A percentile compares a stretch with the other conserved stretches of the same genome.
phyloP scores from a whole-genome alignment of 352 stramenopile species.

The Globisporangium nunn region DNA sequence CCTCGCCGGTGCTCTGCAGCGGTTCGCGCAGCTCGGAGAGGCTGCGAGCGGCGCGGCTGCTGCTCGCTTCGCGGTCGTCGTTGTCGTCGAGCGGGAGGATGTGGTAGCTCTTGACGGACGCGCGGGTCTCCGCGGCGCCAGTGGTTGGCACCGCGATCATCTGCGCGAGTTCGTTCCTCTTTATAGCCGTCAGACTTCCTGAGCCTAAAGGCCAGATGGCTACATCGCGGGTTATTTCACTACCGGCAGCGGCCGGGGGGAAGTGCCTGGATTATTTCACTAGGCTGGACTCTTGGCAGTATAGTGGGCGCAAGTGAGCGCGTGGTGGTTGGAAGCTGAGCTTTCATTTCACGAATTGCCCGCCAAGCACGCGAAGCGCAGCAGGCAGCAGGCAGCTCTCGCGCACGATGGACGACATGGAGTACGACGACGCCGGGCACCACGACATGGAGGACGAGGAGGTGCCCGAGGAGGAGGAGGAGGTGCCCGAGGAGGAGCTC shows the following conservation, averaged over 20 bases:
- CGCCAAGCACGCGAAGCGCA: neutral
- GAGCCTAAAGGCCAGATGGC: too few relatives aligned
- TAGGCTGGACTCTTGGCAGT: neutral
- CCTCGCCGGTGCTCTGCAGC: neutral
- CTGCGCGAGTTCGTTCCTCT: neutral
- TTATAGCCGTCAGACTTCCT: neutral
- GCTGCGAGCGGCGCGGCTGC: neutral
- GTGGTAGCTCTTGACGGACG: slow-evolving; percentile 30
- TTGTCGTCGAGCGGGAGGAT: slow-evolving; percentile 37
- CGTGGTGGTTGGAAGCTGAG: slow-evolving; percentile 10
- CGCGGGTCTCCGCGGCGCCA: slow-evolving; percentile 10
- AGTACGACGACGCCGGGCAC: slow-evolving; percentile 70
- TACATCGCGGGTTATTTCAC: too few relatives aligned
- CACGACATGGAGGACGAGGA: slow-evolving; percentile 84
- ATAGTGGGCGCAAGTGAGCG: slow-evolving; percentile 3
- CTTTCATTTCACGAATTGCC: neutral
- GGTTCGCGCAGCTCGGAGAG: slow-evolving; percentile 13
- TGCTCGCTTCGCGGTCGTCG: neutral
- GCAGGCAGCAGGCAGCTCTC: neutral
- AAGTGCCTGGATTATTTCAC: neutral
- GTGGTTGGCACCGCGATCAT: neutral
- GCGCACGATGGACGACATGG: slow-evolving; percentile 73
- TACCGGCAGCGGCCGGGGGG: neutral
- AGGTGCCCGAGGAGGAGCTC: slow-evolving; percentile 55
- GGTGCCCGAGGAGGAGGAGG: slow-evolving; percentile 72